Percentiles rank a stretch among this genome's conserved stretches.
phyloP scores from a whole-genome alignment of 164 flowering plant genomes.

The Pachysandra terminalis region DNA sequence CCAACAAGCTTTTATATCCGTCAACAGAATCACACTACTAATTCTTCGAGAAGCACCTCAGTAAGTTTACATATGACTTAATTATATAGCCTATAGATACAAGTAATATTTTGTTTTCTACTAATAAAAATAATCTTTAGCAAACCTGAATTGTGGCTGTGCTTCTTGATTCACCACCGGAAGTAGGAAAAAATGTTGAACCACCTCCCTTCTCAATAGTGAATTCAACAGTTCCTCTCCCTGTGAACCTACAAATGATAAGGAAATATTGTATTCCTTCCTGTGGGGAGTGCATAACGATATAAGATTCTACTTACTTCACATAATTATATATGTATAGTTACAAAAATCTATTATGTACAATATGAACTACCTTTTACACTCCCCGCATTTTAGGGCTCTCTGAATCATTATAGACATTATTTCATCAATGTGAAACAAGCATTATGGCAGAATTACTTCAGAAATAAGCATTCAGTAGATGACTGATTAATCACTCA shows the following conservation, averaged over 20 bases:
- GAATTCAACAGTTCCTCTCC: conserved; percentile 82
- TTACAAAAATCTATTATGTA: not conserved
- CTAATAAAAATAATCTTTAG: too few relatives aligned
- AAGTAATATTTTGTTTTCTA: too few relatives aligned
- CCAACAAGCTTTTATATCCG: not conserved
- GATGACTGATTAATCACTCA: not conserved
- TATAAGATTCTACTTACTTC: not conserved
- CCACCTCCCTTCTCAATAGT: conserved; percentile 81
- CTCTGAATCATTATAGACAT: not conserved
- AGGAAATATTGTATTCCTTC: not conserved
- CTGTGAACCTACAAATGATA: conserved; percentile 58
- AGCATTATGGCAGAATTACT: not conserved
- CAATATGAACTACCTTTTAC: not conserved
- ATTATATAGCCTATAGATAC: not conserved
- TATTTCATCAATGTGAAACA: not conserved
- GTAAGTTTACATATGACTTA: too few relatives aligned
- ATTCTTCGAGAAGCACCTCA: too few relatives aligned
- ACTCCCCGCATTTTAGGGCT: not conserved
- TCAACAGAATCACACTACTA: not conserved
- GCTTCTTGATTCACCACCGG: conserved; percentile 68
- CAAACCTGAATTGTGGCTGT: conserved; percentile 74
- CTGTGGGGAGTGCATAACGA: not conserved
- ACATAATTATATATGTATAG: not conserved
- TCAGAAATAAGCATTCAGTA: not conserved
- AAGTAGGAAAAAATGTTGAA: conserved; percentile 66